Evolutionary conservation across 352 stramenopile species (phyloP), one percentile per base, ranked within the genome.

Genomic region (Globisporangium solare): DNA sequence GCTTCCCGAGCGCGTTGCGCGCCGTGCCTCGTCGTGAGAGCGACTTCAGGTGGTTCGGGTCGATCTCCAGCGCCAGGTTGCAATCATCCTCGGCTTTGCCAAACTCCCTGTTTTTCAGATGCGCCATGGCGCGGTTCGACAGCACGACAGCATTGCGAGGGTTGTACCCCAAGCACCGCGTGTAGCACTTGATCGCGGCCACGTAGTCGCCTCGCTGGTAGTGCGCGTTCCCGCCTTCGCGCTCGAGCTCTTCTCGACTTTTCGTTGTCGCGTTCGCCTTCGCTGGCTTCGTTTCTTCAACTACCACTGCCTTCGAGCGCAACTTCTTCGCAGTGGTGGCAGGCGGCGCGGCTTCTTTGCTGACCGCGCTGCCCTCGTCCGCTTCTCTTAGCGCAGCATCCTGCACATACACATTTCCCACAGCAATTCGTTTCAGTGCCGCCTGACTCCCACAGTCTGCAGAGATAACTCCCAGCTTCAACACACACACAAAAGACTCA

Each of bases 171-270:
- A 97, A 64, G 13, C 77, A 89, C 1, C 80, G 71, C 18, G 91
- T 96, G 66, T 98, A 98, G 64, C 76, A 92, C 52, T 88, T 79
- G 49, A 96, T 82, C 15, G 93, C 89, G 40, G 86, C 88, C 24
- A 95, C 75, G 47, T 82, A 93, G 55, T 98, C 88, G 1, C 79
- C 75, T 3, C 68, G 72, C 24, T 87, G 86, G 70, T 97, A 98
- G 62, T 91, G 88, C 31, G 85, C 86, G 61, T 98, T 98, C 12
- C 94, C 94, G 54, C 97, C 95, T 59, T 95, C 76, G 14, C 78
- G 76, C 56, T 98, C 92, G 13, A 92, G 56, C 17, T 88, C 69
- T 21, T 89, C 80, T 24, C 82, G 74, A 2, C 54, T 63, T 32
- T 80, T 80, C 8, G 18, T 49, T 17, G 40, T 21, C 17, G 14